A percentile compares a stretch with the other conserved stretches of the same genome.
These are phyloP conservation scores for Citrus trifoliata DNA, from an alignment of 345 rosid species.

Conservation along the genomic window DNA sequence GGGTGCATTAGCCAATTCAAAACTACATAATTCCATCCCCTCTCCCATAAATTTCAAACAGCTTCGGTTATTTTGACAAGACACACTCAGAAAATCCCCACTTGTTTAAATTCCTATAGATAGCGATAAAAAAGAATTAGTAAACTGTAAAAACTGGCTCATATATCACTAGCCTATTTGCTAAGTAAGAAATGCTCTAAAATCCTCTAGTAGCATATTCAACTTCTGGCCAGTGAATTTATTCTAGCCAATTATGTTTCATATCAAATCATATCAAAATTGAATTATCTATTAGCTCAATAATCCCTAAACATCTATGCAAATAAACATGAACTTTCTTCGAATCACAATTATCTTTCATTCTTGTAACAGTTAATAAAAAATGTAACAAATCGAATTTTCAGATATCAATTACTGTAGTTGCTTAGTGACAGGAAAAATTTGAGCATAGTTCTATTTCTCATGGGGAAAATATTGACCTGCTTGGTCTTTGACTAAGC, in stretches of 20 bases:
- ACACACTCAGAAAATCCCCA: background rate
- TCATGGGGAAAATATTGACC: background rate
- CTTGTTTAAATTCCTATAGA: background rate
- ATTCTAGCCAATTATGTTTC: background rate
- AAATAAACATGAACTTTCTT: background rate
- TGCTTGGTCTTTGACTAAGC: background rate
- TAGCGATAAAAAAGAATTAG: background rate
- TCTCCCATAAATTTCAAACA: background rate
- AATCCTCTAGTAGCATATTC: background rate
- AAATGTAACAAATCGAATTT: background rate
- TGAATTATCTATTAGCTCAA: background rate
- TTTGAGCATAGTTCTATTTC: background rate
- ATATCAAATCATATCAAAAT: background rate
- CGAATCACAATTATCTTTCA: background rate
- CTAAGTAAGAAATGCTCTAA: background rate
- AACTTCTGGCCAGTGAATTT: background rate
- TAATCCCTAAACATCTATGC: background rate
- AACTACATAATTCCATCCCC: background rate
- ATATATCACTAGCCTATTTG: background rate
- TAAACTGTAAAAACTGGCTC: background rate
- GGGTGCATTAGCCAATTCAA: background rate
- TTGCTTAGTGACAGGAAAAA: background rate
- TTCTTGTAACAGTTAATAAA: background rate
- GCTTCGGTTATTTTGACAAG: background rate
- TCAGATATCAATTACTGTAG: background rate